Evolutionary conservation across 805 yeast genomes (phyloP).

Genomic region (Yarrowia yakushimensis): DNA sequence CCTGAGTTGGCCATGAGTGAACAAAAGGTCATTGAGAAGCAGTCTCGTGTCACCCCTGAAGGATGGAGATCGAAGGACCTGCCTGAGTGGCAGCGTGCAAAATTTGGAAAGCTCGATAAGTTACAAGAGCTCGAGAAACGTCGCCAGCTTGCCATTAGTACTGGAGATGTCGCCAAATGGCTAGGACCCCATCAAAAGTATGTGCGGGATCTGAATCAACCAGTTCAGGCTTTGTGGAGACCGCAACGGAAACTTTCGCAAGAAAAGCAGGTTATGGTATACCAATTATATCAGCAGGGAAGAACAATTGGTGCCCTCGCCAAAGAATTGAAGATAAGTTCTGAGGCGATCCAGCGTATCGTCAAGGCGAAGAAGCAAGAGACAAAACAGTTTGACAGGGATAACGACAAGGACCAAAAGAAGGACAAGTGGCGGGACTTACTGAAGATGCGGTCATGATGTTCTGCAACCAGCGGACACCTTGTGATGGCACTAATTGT

Average conservation of each 20-base stretch:
- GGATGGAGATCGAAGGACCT: conserved; percentile 19
- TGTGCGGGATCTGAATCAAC: neutral
- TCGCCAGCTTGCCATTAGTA: neutral
- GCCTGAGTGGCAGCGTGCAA: conserved; percentile 23
- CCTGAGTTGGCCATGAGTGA: conserved; percentile 7
- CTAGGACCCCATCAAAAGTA: conserved; percentile 17
- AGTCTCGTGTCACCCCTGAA: conserved; percentile 5
- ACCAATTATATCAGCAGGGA: neutral
- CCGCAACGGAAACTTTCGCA: conserved; percentile 7
- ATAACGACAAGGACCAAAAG: neutral
- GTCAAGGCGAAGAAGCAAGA: conserved; percentile 17
- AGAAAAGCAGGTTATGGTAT: conserved; percentile 12
- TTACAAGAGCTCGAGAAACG: conserved; percentile 15
- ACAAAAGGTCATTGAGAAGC: neutral
- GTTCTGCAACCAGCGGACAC: no score
- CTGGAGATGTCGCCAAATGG: conserved; percentile 21
- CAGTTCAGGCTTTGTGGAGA: neutral
- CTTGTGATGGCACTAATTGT: no score
- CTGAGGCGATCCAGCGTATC: conserved; percentile 15
- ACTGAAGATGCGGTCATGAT: neutral
- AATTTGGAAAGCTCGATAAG: conserved; percentile 12
- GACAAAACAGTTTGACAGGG: conserved; percentile 5
- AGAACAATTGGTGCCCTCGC: neutral
- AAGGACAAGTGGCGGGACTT: conserved; percentile 12
- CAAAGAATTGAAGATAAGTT: neutral